Conservation (phyloP, 2,329 filamentous ascomycete genomes). For the Xylaria sp. region DNA sequence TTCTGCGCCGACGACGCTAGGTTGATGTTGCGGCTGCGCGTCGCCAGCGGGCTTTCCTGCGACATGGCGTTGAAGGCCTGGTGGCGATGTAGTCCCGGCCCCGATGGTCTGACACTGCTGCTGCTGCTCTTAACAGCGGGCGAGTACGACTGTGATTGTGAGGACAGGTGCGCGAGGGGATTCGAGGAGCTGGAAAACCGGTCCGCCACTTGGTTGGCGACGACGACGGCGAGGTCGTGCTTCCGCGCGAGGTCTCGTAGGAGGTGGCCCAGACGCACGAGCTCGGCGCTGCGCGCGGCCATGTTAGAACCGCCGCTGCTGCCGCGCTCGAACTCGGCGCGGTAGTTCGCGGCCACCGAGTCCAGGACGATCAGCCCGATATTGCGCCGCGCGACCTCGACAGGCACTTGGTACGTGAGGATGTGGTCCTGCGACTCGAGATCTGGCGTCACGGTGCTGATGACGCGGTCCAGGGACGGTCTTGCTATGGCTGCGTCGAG, state of each 20-base stretch:
- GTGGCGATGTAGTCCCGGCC: not conserved
- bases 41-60: constrained; percentile 64
- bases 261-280: constrained; percentile 79
- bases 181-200: constrained; percentile 65
- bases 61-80: constrained; percentile 36
- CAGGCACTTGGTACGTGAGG: constrained; percentile 89
- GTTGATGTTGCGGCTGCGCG: constrained; percentile 53
- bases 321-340: constrained; percentile 82
- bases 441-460: constrained; percentile 86
- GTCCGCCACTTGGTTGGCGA: constrained; percentile 96
- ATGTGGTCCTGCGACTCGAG: constrained; percentile 97
- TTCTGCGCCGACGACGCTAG: constrained; percentile 40
- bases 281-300: constrained; percentile 79
- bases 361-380: constrained; percentile 88
- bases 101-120: constrained; percentile 13
- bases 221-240: constrained; percentile 83
- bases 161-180: constrained; percentile 6
- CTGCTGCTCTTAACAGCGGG: constrained; percentile 40
- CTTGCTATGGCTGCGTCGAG: constrained; percentile 40
- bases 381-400: constrained; percentile 79
- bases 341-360: constrained; percentile 94
- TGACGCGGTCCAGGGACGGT: constrained; percentile 78
- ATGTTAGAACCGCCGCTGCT: constrained; percentile 66
- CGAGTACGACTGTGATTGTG: constrained; percentile 15
- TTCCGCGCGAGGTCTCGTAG: constrained; percentile 80